Evolutionary conservation across 345 rosid genomes (phyloP), one percentile per base, ranked within the genome.

Genomic region (Cardiospermum halicacabum): DNA sequence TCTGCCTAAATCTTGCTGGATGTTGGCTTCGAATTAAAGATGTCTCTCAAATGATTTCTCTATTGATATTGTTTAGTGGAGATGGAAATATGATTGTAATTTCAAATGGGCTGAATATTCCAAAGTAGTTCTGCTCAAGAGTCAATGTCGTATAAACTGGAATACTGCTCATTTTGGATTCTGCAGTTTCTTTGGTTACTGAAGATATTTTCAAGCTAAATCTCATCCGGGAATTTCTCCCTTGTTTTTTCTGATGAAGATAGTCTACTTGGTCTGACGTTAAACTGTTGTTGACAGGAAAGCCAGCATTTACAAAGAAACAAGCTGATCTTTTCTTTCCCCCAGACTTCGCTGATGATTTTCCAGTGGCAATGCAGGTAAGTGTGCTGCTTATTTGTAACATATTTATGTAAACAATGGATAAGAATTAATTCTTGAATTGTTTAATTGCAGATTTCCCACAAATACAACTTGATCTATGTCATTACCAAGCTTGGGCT

Each of bases 291-390:
- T 63, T 67, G 56, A 50, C 89, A 93, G 99, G 99, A 66, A 95
- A 91, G 65, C 86, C 97, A 56, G 84, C 99, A 26, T 94, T 89
- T 76, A 69, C 96, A 10, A 94, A 94, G 83, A 94, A 91, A 67
- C 96, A 91, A 75, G 97, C 99, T 10, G 99, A 94, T 81, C 97
- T 94, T 57, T 94, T 91, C 80, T 91, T 91, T 28, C 99, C 97
- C 12, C 99, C 99, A 27, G 99, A 94, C 80, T 94, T 94, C 81
- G 93, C 88, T 15, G 99, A 94, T 72, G 99, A 94, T 73, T 94
- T 94, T 70, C 99, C 99, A 43, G 97, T 94, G 28, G 96, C 97
- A 25, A 94, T 94, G 99, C 97, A 94, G 96, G 99, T 94, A 65
- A 56, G 19, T 26, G 60, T 19, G 55, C 64, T 68, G 71, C 58